phyloP scores from a whole-genome alignment of 2,329 filamentous ascomycete species.

The Sporothrix protearum region DNA sequence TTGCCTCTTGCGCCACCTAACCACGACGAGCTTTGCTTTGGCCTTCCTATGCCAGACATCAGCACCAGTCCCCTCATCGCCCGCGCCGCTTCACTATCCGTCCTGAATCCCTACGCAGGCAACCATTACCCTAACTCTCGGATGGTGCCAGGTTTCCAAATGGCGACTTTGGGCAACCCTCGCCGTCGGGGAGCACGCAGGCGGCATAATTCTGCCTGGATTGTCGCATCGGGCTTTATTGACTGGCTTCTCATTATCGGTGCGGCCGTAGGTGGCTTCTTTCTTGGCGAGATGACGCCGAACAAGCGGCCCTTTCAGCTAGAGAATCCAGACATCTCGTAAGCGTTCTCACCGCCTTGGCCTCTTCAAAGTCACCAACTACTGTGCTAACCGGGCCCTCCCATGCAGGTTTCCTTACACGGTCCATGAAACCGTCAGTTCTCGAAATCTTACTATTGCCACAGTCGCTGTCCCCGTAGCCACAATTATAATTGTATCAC shows the following conservation, averaged over 20 bases:
- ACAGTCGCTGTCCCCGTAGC: constrained; percentile 61
- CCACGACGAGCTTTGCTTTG: neutral
- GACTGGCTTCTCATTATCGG: constrained; percentile 69
- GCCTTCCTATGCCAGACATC: constrained; percentile 25
- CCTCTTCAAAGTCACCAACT: neutral
- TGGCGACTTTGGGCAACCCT: constrained; percentile 35
- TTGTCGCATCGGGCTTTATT: constrained; percentile 64
- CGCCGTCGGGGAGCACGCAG: neutral
- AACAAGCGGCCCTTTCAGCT: constrained; percentile 70
- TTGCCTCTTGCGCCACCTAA: no score
- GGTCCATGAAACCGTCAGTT: constrained; percentile 67
- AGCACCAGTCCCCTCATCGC: constrained; percentile 21
- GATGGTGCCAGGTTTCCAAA: constrained; percentile 22
- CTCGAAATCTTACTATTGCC: constrained; percentile 61
- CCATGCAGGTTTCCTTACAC: constrained; percentile 63
- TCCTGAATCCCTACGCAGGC: neutral
- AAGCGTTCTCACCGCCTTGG: constrained; percentile 31
- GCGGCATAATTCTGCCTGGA: constrained; percentile 27
- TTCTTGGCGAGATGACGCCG: constrained; percentile 57
- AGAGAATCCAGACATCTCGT: constrained; percentile 72
- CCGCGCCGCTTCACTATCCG: neutral
- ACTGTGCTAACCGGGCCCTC: neutral
- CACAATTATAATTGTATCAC: constrained; percentile 64
- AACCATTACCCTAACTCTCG: neutral
- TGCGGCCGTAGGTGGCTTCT: constrained; percentile 56